These are phyloP conservation scores for Tetraselmis striata DNA, from an alignment of 139 green algal genomes.

Conservation along the genomic window DNA sequence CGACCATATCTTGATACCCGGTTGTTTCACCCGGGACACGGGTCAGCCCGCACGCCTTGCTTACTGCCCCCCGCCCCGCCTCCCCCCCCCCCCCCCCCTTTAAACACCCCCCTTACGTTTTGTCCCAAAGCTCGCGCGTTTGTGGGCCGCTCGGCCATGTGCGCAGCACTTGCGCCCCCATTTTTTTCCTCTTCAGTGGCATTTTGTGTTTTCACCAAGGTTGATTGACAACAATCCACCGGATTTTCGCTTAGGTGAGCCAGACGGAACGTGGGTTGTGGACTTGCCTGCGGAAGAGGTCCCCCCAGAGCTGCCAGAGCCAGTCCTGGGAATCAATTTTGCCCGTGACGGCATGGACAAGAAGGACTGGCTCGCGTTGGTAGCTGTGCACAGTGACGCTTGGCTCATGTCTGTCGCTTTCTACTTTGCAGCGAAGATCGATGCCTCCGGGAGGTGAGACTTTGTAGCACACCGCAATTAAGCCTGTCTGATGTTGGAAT, in stretches of 20 bases:
- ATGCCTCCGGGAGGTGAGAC: conserved; percentile 62
- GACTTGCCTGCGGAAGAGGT: conserved; percentile 93
- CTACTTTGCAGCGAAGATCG: conserved; percentile 91
- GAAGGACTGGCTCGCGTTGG: conserved; percentile 92
- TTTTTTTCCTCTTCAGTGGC: too few relatives aligned
- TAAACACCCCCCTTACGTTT: too few relatives aligned
- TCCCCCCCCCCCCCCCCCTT: too few relatives aligned
- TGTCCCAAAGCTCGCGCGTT: background rate
- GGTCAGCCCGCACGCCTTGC: too few relatives aligned
- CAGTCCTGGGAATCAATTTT: conserved; percentile 97
- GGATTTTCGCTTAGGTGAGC: conserved; percentile 48
- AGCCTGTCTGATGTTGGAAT: too few relatives aligned
- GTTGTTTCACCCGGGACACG: too few relatives aligned
- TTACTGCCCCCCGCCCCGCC: too few relatives aligned
- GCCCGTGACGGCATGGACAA: conserved; percentile 85
- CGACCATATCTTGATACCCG: too few relatives aligned
- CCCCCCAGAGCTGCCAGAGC: conserved; percentile 94
- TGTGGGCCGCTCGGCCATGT: too few relatives aligned
- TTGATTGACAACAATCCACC: too few relatives aligned
- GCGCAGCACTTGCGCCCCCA: background rate
- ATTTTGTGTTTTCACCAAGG: too few relatives aligned
- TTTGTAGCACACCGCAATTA: too few relatives aligned
- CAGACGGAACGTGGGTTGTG: conserved; percentile 81
- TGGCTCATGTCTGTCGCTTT: conserved; percentile 94
- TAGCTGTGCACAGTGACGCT: conserved; percentile 92